Base-by-base conservation (phyloP, 2,329 filamentous ascomycete genomes). In the Fusarium marasasianum region DNA sequence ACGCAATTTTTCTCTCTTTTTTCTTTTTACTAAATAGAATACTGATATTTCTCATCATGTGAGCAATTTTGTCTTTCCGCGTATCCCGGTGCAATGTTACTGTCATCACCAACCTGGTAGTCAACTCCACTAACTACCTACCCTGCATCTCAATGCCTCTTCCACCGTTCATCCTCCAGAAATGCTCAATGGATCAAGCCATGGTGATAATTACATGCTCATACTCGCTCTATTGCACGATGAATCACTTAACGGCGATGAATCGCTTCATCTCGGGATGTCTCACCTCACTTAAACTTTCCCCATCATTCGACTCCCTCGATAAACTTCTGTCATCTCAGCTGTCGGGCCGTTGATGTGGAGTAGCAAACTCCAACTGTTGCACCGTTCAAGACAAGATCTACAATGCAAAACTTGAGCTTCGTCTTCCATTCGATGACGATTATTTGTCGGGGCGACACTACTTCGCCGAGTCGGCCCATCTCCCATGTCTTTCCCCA, bases 391-490 rank as follows among this genome's bases (percentile, higher is more conserved):
- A 6, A n/a, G 58, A 15, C 18, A 61, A 37, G 48, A 61, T 61
- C 58, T 37, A 10, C 51, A 17, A 17, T 9, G 17, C 6, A 18
- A 18, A 50, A 18, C 18, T 24, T 51, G 11, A 24, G 5, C 24
- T 4, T 24, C 31, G 6, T 37, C 11, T 43, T 11, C n/a, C 33
- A 56, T 43, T 43, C 29, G 55, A 58, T 29, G 24, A 58, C 31
- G 31, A 13, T 18, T 67, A 37, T 35, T 35, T 35, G 33, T 67
- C 64, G 64, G 64, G 5, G 63, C 64, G 64, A 67, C 47, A 29
- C 15, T 18, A n/a, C 20, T 6, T 15, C 20, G 63, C 45, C 63
- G 31, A 60, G 63, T 45, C 64, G 63, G 51, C 35, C 33, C 45
- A 35, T 45, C 5, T 47, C 24, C 26, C 37, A 24, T 24, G 24